phyloP scores from a whole-genome alignment of 1,139 yeast genomes.

The Chernovozyma aurita region DNA sequence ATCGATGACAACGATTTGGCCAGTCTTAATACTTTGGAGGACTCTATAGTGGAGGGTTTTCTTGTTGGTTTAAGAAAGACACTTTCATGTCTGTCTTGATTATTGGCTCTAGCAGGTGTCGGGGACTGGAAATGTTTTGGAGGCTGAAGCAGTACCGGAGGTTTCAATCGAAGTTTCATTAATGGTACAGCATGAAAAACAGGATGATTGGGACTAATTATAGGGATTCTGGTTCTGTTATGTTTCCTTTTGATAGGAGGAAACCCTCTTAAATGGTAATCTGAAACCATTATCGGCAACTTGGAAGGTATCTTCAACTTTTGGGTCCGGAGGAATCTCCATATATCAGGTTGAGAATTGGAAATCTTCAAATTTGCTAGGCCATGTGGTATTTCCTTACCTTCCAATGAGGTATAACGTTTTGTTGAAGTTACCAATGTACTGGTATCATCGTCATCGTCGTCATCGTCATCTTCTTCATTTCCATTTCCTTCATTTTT shows the following conservation, averaged over 20 bases:
- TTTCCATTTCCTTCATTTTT: too few relatives aligned
- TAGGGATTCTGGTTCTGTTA: constrained; percentile 23
- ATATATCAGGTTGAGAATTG: constrained; percentile 1
- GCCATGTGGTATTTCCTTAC: constrained; percentile 1
- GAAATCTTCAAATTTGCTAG: not conserved
- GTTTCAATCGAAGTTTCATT: constrained; percentile 5
- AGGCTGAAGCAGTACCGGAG: constrained; percentile 8
- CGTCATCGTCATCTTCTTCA: constrained; percentile 10
- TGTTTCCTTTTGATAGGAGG: constrained; percentile 21
- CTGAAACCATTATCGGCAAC: constrained; percentile 25
- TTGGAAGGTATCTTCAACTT: constrained; percentile 11
- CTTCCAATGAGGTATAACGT: constrained; percentile 1
- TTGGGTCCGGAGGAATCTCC: constrained; percentile 5
- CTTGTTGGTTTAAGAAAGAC: constrained; percentile 4
- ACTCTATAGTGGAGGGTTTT: constrained; percentile 2
- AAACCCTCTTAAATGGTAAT: constrained; percentile 20
- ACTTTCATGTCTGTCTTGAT: not conserved
- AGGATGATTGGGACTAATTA: constrained; percentile 28
- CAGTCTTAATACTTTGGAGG: not conserved
- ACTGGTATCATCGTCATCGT: constrained; percentile 18
- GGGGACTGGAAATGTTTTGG: constrained; percentile 3
- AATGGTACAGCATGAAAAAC: constrained; percentile 20
- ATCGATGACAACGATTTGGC: constrained; percentile 5
- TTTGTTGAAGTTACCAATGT: not conserved
- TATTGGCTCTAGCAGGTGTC: constrained; percentile 1